These are phyloP conservation scores for Aspergillus sp. DNA, from an alignment of 2,329 filamentous ascomycete species.

Conservation along the genomic window DNA sequence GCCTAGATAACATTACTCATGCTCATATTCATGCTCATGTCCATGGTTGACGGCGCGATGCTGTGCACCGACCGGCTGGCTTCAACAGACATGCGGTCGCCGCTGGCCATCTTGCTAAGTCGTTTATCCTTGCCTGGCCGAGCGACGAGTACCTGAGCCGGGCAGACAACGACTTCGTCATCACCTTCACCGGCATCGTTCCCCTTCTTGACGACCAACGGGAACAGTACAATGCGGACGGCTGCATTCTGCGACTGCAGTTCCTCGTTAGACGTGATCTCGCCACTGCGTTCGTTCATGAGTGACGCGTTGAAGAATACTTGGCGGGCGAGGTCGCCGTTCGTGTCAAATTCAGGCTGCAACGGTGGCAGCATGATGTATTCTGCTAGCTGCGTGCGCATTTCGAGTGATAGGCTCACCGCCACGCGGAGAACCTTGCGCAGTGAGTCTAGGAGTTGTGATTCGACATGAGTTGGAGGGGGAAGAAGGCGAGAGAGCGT, in stretches of 20 bases:
- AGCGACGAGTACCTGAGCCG: constrained; percentile 87
- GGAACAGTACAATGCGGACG: constrained; percentile 91
- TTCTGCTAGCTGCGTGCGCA: constrained; percentile 94
- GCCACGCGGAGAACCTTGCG: constrained; percentile 85
- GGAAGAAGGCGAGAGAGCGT: constrained; percentile 82
- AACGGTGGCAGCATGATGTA: constrained; percentile 98
- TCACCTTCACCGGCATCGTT: constrained; percentile 84
- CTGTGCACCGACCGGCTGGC: constrained; percentile 41
- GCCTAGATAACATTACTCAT: constrained; percentile 47
- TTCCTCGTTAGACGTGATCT: constrained; percentile 70
- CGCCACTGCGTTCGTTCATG: constrained; percentile 88
- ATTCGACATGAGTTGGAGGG: constrained; percentile 76
- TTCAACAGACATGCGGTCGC: constrained; percentile 45
- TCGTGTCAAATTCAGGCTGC: constrained; percentile 90
- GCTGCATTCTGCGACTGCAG: constrained; percentile 73
- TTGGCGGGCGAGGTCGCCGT: constrained; percentile 83
- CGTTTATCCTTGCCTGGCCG: constrained; percentile 46
- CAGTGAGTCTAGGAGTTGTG: constrained; percentile 78
- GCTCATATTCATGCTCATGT: constrained; percentile 38
- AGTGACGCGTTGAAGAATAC: constrained; percentile 88
- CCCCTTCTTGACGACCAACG: constrained; percentile 92
- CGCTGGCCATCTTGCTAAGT: constrained; percentile 39
- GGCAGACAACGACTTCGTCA: constrained; percentile 92
- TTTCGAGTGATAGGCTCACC: constrained; percentile 88
- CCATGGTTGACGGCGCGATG: constrained; percentile 37